Evolutionary conservation across 208 protist species (phyloP), one percentile per base, ranked within the genome.

Genomic region (Leishmania guyanensis): DNA sequence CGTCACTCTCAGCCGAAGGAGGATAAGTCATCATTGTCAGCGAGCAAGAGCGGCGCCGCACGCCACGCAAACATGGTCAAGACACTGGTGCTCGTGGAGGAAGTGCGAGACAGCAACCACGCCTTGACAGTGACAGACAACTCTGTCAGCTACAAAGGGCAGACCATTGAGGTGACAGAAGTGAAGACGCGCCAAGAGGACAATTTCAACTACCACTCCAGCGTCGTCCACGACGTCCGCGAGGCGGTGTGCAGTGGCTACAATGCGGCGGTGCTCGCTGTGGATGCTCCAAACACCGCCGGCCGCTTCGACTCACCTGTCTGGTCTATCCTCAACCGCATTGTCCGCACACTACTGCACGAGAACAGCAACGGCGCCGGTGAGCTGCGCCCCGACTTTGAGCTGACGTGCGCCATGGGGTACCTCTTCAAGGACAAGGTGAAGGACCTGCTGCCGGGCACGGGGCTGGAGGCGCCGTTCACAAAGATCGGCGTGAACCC

Each of bases 401-500:
- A 89, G 51, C 77, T 96, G 54, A 91, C 81, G 33, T 93, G 88
- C 39, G 90, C 88, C 1, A 73, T 96, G 16, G 93, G 89, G 51
- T 96, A 92, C 82, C 78, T 96, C 56, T 79, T 88, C 79, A 72
- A 87, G n/a, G 90, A 94, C 86, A 92, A 93, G 79, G 86, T 90
- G 73, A 89, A 89, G 83, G 91, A 96, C 76, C 69, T 96, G 62
- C 85, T 93, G 22, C 77, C 74, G 56, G 74, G 80, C 50, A 75
- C 80, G n/a, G 84, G 82, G 3, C 72, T 71, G 22, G 86, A 81
- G 48, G 54, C 71, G 29, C 75, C 76, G 8, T 95, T 96, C 81
- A 86, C 92, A 71, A 84, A 84, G 65, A 76, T 95, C 6, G 76
- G 73, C 26, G 85, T 96, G 39, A 87, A 92, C 74, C 90, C 93